Evolutionary conservation across 2,329 filamentous ascomycete species (phyloP).

Genomic region (Podosphaera aphanis): DNA sequence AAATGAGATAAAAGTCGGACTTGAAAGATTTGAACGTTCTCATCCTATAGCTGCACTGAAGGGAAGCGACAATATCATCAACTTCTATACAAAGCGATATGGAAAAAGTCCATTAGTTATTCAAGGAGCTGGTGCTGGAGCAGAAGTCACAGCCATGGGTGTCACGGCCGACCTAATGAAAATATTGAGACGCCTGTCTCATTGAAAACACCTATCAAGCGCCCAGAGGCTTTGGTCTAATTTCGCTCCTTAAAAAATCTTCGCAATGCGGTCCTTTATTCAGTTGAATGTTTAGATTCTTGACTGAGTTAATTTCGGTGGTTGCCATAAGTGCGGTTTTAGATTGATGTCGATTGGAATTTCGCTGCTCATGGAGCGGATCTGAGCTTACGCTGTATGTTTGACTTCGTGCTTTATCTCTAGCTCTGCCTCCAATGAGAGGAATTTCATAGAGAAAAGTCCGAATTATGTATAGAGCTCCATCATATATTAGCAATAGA

Average conservation of each 20-base stretch:
- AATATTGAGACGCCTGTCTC: conserved; percentile 38
- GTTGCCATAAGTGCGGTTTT: conserved; percentile 7
- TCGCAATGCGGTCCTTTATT: conserved; percentile 6
- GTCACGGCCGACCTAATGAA: conserved; percentile 87
- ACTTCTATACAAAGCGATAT: conserved; percentile 92
- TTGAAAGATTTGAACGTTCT: conserved; percentile 70
- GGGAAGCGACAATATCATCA: conserved; percentile 97
- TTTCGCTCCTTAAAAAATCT: conserved; percentile 6
- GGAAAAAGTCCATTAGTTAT: conserved; percentile 77
- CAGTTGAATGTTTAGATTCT: conserved; percentile 6
- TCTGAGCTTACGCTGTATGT: conserved; percentile 36
- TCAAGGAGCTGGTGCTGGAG: conserved; percentile 82
- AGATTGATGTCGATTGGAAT: conserved; percentile 10
- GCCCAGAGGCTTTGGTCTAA: not conserved
- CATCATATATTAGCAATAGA: conserved; percentile 37
- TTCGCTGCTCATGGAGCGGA: conserved; percentile 23
- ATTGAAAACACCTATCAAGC: not conserved
- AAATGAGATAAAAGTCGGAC: conserved; percentile 68
- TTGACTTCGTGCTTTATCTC: conserved; percentile 32
- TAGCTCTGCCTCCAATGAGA: conserved; percentile 33
- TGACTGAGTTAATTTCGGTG: conserved; percentile 8
- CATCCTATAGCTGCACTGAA: conserved; percentile 86
- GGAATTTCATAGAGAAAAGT: conserved; percentile 33
- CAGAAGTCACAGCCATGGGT: conserved; percentile 92
- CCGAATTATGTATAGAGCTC: conserved; percentile 36